A percentile compares a stretch with the other conserved stretches of the same genome.
Evolutionary conservation across 2,329 filamentous ascomycete species (phyloP).

Genomic region (Fusarium compactum): DNA sequence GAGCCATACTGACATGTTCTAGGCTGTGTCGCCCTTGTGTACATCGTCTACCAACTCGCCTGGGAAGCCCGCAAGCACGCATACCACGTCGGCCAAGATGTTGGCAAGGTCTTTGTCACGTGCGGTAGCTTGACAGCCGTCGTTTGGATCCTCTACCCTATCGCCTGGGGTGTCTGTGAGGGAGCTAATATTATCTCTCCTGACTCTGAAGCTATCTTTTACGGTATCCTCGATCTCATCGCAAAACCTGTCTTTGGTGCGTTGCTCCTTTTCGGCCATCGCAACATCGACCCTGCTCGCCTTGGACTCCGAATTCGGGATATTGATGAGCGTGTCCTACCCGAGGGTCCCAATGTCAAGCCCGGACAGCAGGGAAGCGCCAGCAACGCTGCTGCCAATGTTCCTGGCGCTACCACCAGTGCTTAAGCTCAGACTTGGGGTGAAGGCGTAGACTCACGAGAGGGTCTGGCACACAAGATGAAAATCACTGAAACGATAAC

Average conservation of each 20-base stretch:
- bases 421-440: neutral
- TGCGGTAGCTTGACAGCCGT: conserved; percentile 69
- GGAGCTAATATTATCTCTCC: conserved; percentile 67
- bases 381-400: neutral
- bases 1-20: rapidly evolving
- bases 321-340: conserved; percentile 10
- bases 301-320: conserved; percentile 63
- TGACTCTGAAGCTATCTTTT: conserved; percentile 76
- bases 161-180: conserved; percentile 65
- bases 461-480: rapidly evolving
- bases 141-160: conserved; percentile 67
- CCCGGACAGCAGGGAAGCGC: neutral
- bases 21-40: conserved; percentile 58
- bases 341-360: conserved; percentile 15
- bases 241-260: conserved; percentile 74
- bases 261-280: conserved; percentile 71
- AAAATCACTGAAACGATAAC: neutral
- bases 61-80: conserved; percentile 62
- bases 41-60: conserved; percentile 60
- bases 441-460: rapidly evolving
- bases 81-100: conserved; percentile 62
- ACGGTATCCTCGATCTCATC: conserved; percentile 73
- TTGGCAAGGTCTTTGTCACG: conserved; percentile 65
- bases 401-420: neutral
- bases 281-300: conserved; percentile 68